Base-by-base conservation (phyloP, 2,329 filamentous ascomycete genomes). In the Pseudocercospora musae region DNA sequence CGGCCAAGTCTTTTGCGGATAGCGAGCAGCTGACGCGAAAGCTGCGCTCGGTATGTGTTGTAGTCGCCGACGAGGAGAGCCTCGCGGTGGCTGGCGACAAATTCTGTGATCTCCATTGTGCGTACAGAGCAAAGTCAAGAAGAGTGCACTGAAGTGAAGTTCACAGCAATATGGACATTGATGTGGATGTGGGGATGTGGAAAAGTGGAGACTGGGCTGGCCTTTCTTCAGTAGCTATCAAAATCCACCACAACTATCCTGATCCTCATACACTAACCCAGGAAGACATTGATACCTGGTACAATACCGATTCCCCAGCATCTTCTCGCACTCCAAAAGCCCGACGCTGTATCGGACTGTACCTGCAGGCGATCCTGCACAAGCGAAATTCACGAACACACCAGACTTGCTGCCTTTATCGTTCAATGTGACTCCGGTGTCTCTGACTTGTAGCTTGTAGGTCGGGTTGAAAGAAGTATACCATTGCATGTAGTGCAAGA, bases 11-110 rank as follows among this genome's bases (percentile, higher is more conserved):
- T 94, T 82, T 89, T 94, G 74, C 92, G 89, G 70, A 90, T 84
- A 73, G 89, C 92, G 75, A 91, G 89, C 62, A 99, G 83, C 73
- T 91, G 89, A 74, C 91, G 90, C 67, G 89, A 87, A 56, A 96
- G 84, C 75, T 92, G 90, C 54, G 82, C 82, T 72, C 92, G 89
- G 77, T 98, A 98, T 61, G 89, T 89, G 73, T 86, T 87, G 79
- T 96, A 93, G 79, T 97, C 92, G 70, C 92, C 93, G 68, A 95
- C 88, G 29, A 96, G 85, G 57, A 97, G 88, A 40, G 91, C 91
- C 75, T 96, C 90, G 66, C 95, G 85, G 68, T 89, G 88, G 58
- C 87, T 86, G 73, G 92, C 85, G 69, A 98, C 81, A 68, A 91
- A 93, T 69, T 86, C 86, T 60, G 95, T 98, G 77, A 98, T 91